phyloP scores from a whole-genome alignment of 371 early-diverging fungal species.

The Mortierella sp. region DNA sequence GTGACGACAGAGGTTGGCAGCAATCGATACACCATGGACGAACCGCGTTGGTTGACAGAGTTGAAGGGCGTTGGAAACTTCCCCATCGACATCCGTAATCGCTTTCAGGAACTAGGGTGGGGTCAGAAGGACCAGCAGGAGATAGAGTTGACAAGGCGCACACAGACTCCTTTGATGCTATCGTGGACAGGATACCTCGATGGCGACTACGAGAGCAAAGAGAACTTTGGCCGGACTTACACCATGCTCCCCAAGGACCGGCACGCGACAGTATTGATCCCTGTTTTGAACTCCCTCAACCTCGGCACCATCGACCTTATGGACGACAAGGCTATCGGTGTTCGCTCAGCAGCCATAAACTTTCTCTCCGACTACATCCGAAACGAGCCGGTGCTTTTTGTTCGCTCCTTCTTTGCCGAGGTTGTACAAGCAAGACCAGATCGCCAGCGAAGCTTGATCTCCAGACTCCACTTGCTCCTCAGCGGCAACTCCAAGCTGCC shows the following conservation, averaged over 20 bases:
- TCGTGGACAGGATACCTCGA: slow-evolving; percentile 70
- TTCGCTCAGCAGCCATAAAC: slow-evolving; percentile 62
- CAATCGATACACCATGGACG: slow-evolving; percentile 71
- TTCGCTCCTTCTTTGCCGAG: slow-evolving; percentile 68
- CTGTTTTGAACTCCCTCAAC: slow-evolving; percentile 64
- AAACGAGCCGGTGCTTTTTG: slow-evolving; percentile 72
- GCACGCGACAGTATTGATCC: slow-evolving; percentile 60
- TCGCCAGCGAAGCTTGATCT: slow-evolving; percentile 62
- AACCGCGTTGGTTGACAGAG: slow-evolving; percentile 72
- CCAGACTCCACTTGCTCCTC: slow-evolving; percentile 64
- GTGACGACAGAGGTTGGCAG: slow-evolving; percentile 74
- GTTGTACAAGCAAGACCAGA: slow-evolving; percentile 61
- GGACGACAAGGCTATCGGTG: slow-evolving; percentile 65
- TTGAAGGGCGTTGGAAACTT: slow-evolving; percentile 69
- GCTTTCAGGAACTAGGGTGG: slow-evolving; percentile 75
- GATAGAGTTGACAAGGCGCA: slow-evolving; percentile 66
- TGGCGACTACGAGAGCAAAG: slow-evolving; percentile 60
- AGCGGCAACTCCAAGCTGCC: slow-evolving; percentile 69
- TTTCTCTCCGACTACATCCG: slow-evolving; percentile 66
- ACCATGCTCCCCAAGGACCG: slow-evolving; percentile 38
- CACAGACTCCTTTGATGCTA: slow-evolving; percentile 65
- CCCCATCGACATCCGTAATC: slow-evolving; percentile 70
- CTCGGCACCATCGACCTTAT: slow-evolving; percentile 67
- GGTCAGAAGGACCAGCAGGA: slow-evolving; percentile 72
- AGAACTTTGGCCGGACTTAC: slow-evolving; percentile 52